Percentiles rank a stretch among this genome's conserved stretches.
Conservation (phyloP, 192 early-diverging fungal genomes). For the Coemansia sp. region DNA sequence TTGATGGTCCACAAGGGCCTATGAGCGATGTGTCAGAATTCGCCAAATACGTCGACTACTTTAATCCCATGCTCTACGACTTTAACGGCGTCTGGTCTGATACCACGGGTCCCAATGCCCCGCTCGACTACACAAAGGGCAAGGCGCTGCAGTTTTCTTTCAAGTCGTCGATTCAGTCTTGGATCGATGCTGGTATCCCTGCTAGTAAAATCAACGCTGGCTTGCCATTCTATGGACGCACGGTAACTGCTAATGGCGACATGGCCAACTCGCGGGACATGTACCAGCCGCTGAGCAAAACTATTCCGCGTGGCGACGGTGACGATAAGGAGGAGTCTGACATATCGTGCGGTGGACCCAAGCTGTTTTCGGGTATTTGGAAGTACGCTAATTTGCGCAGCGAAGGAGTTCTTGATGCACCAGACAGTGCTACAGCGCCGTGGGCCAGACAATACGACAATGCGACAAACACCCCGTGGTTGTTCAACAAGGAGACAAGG, state of each 20-base stretch:
- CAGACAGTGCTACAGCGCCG: conserved; percentile 53
- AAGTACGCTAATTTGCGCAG: conserved; percentile 62
- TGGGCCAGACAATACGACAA: conserved; percentile 69
- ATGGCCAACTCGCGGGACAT: conserved; percentile 34
- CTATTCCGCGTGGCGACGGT: conserved; percentile 60
- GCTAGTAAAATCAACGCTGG: conserved; percentile 62
- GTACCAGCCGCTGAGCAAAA: conserved; percentile 39
- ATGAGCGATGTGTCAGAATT: conserved; percentile 62
- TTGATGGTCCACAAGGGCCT: conserved; percentile 57
- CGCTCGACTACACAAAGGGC: conserved; percentile 42
- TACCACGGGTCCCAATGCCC: conserved; percentile 66
- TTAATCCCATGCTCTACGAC: conserved; percentile 75
- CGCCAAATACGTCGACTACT: conserved; percentile 60
- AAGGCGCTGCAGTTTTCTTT: conserved; percentile 48
- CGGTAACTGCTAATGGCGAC: conserved; percentile 41
- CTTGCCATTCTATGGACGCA: conserved; percentile 65
- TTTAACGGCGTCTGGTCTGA: conserved; percentile 63
- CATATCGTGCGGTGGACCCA: conserved; percentile 42
- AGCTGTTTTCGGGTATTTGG: conserved; percentile 67
- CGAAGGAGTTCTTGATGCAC: conserved; percentile 54
- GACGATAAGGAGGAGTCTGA: conserved; percentile 54
- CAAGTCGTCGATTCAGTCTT: conserved; percentile 50
- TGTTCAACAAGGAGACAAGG: conserved; percentile 63
- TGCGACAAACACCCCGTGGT: conserved; percentile 66
- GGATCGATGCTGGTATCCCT: conserved; percentile 65